Conservation (phyloP, 78 protist genomes). For the Tieghemostelium lacteum region DNA sequence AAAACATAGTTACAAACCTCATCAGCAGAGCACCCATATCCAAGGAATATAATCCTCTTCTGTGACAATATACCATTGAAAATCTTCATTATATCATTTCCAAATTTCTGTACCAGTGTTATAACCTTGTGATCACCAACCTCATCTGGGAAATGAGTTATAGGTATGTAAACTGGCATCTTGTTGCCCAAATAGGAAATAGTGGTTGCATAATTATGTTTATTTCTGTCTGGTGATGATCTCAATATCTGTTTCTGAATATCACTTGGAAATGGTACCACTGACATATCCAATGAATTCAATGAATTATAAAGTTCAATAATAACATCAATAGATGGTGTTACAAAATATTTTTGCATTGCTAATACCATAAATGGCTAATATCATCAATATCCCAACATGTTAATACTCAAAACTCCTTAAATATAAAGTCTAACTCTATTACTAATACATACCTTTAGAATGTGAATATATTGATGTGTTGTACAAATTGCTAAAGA, state of each 20-base stretch:
- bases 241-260: conserved; percentile 75
- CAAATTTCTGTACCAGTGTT: conserved; percentile 82
- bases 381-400: background rate
- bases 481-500: conserved; percentile 89
- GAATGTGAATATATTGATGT: conserved; percentile 79
- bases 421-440: background rate
- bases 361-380: conserved; percentile 86
- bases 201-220: conserved; percentile 59
- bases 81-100: conserved; percentile 81
- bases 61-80: conserved; percentile 88
- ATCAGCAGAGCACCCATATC: conserved; percentile 80
- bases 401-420: background rate
- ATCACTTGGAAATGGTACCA: conserved; percentile 71
- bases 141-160: conserved; percentile 82
- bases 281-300: conserved; percentile 84
- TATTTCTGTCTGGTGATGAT: conserved; percentile 75
- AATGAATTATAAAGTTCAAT: conserved; percentile 83
- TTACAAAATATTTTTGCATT: conserved; percentile 70
- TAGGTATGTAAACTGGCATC: conserved; percentile 84
- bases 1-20: conserved; percentile 83
- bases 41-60: conserved; percentile 88
- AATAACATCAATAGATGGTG: conserved; percentile 53
- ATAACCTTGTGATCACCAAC: conserved; percentile 85
- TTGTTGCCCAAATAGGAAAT: conserved; percentile 67
- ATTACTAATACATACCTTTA: conserved; percentile 53